Conservation (phyloP, 768 basidiomycete genomes). For the Xanthoconium purpureum region DNA sequence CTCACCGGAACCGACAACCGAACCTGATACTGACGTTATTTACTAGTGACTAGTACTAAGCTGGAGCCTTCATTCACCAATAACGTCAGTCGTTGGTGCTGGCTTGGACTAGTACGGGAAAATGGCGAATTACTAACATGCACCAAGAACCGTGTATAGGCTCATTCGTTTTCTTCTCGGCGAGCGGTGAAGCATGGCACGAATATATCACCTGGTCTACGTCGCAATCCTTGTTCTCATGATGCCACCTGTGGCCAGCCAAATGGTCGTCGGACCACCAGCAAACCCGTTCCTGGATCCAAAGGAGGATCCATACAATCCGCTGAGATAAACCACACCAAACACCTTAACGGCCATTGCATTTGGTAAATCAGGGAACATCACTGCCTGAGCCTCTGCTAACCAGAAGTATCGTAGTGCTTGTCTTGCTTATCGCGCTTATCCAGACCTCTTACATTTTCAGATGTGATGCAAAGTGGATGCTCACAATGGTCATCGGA, state of each 20-base stretch:
- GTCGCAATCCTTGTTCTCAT: background rate
- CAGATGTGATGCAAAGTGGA: conserved; percentile 51
- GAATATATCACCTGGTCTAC: background rate
- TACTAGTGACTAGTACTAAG: too few species aligned
- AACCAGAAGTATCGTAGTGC: conserved; percentile 17
- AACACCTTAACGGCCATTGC: conserved; percentile 51
- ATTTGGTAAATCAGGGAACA: conserved; percentile 35
- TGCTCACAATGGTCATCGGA: conserved; percentile 63
- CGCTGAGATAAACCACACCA: conserved; percentile 53
- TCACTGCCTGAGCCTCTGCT: background rate
- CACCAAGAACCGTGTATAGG: background rate
- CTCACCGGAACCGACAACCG: too few species aligned
- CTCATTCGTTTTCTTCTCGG: background rate
- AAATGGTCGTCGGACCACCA: conserved; percentile 1
- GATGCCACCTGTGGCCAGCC: background rate
- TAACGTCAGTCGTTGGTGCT: too few species aligned
- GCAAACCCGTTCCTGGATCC: conserved; percentile 37
- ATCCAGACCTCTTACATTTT: conserved; percentile 42
- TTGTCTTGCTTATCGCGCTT: conserved; percentile 39
- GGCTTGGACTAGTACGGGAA: too few species aligned
- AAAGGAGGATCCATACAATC: conserved; percentile 50
- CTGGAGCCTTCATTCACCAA: too few species aligned
- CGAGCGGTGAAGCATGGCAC: background rate
- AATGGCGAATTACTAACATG: too few species aligned
- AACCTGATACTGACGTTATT: too few species aligned